Evolutionary conservation across 2,329 filamentous ascomycete genomes (phyloP).

Genomic region (Pseudogymnoascus sp.): DNA sequence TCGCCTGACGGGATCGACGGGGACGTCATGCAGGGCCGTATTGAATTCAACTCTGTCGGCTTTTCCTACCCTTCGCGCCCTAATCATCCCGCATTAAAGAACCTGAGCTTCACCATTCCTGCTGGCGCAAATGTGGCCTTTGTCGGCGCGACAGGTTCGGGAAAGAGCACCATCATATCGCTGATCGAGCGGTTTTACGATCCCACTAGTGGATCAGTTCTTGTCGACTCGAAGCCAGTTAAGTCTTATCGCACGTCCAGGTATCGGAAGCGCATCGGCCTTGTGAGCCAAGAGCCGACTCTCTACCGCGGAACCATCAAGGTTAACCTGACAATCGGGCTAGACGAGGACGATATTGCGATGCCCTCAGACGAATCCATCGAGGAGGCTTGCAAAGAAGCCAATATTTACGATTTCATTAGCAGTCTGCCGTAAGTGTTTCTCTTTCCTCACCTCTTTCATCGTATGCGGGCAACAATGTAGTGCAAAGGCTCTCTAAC

Average conservation of each 20-base stretch:
- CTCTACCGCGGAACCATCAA: constrained; percentile 50
- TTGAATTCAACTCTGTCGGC: no score
- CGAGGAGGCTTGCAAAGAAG: not conserved
- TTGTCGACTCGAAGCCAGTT: constrained; percentile 38
- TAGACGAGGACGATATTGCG: constrained; percentile 30
- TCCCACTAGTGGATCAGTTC: constrained; percentile 30
- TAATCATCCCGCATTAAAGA: no score
- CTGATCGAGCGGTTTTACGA: constrained; percentile 48
- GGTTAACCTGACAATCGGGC: constrained; percentile 53
- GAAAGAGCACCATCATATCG: constrained; percentile 57
- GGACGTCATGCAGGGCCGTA: constrained; percentile 14
- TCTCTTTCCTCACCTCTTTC: constrained; percentile 41
- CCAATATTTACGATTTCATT: constrained; percentile 55
- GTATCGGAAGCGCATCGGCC: constrained; percentile 51
- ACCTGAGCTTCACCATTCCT: constrained; percentile 40
- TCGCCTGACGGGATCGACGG: constrained; percentile 33
- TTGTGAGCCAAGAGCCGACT: constrained; percentile 52
- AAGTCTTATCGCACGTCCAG: constrained; percentile 36
- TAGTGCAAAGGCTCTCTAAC: no score
- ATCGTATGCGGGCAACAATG: constrained; percentile 66
- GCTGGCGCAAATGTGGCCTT: constrained; percentile 50
- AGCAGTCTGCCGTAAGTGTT: constrained; percentile 56
- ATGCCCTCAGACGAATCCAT: not conserved
- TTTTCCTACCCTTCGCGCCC: no score
- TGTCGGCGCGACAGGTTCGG: constrained; percentile 52